Conservation (phyloP, 2,329 filamentous ascomycete genomes). For the Ascomycota sp. region DNA sequence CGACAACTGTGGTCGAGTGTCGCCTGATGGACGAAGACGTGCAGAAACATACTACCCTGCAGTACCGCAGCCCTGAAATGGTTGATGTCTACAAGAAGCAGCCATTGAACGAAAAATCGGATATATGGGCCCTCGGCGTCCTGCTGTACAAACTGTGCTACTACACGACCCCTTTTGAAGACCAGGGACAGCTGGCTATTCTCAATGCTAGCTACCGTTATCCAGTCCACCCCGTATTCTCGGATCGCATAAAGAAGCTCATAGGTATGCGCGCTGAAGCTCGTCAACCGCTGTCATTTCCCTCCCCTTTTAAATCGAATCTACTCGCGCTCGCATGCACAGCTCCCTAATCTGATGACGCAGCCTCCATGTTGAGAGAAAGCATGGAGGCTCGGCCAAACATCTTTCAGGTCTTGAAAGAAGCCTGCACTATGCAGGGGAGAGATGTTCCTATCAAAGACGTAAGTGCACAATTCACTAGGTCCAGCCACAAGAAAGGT, state of each 20-base stretch:
- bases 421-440: conserved; percentile 77
- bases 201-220: conserved; percentile 90
- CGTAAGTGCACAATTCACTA: conserved; percentile 39
- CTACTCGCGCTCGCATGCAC: too few species aligned
- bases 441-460: conserved; percentile 75
- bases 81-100: conserved; percentile 93
- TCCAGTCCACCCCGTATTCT: conserved; percentile 73
- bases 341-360: background rate
- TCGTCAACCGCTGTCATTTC: background rate
- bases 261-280: conserved; percentile 40
- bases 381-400: conserved; percentile 62
- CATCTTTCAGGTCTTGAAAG: conserved; percentile 80
- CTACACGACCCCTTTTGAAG: conserved; percentile 96
- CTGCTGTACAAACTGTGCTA: conserved; percentile 96
- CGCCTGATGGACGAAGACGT: conserved; percentile 90
- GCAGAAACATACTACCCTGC: conserved; percentile 88
- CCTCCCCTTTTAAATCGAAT: too few species aligned
- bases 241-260: conserved; percentile 69
- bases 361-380: conserved; percentile 80
- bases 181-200: conserved; percentile 92
- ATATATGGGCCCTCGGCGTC: conserved; percentile 94
- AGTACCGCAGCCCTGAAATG: conserved; percentile 97
- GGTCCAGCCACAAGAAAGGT: too few species aligned
- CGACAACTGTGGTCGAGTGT: conserved; percentile 72
- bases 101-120: conserved; percentile 94